Evolutionary conservation across 345 rosid genomes (phyloP), one percentile per base, ranked within the genome.

Genomic region (Hibiscus trionum): DNA sequence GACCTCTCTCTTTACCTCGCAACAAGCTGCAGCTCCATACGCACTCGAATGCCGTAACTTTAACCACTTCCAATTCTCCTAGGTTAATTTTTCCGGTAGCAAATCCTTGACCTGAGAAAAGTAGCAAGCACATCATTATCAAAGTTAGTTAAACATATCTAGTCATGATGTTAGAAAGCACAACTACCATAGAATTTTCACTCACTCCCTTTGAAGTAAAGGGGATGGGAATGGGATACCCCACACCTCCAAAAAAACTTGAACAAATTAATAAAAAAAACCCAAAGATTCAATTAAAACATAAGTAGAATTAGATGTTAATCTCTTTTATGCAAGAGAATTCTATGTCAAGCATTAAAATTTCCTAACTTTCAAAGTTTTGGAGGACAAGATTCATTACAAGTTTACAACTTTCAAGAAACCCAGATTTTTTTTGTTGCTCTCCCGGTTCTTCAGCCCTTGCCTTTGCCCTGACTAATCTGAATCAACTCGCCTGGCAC

Each of bases 51-150:
- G 83, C 69, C 0, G 88, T 84, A 44, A 91, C 77, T 77, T 88
- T 70, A 58, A 81, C 63, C 64, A 91, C 96, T 78, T 88, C 87
- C 56, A 91, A 50, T 60, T 87, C 89, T 50, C 97, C 98, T 2
- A 93, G 78, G 77, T 61, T 78, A 80, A 93, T 87, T 75, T 74
- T 86, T 60, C 87, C 88, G 2, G 84, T 80, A 49, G 89, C 86
- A 78, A 93, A 93, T 75, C 87, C 97, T 42, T 77, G 56, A 55
- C 98, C 98, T 93, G 83, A 66, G 27, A 6, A 79, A 80, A 56
- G 74, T 61, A 47, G 56, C 49, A 61, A 27, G 26, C 27, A 53
- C 42, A 76, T 71, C 57, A 76, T 35, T 57, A 63, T 26, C 52
- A 37, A 71, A 44, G 61, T 33, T n/a, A 66, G 24, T 27, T 21